phyloP scores from a whole-genome alignment of 352 stramenopile species.

The Phytophthora pluvialis region DNA sequence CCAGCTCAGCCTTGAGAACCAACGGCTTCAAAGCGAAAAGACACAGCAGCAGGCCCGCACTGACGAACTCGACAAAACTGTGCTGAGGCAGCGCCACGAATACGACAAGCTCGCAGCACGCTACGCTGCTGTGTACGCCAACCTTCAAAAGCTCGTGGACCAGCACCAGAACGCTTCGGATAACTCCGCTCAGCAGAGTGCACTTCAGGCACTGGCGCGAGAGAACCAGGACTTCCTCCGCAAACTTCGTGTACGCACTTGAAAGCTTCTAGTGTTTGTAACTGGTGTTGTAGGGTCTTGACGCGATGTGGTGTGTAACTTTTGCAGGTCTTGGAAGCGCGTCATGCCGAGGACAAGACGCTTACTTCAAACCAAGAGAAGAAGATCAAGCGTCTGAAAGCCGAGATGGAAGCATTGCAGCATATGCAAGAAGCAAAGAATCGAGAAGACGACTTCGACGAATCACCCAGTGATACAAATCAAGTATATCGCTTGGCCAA shows the following conservation, averaged over 20 bases:
- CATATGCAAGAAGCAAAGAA: conserved; percentile 67
- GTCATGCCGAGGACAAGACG: conserved; percentile 65
- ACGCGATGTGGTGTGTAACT: neutral
- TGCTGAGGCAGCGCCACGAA: conserved; percentile 60
- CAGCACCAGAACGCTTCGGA: conserved; percentile 26
- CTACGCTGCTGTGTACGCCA: conserved; percentile 61
- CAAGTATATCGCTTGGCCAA: conserved; percentile 13
- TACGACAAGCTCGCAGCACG: conserved; percentile 73
- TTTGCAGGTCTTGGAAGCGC: conserved; percentile 59
- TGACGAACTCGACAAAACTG: conserved; percentile 51
- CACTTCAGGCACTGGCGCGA: conserved; percentile 61
- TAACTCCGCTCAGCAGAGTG: conserved; percentile 40
- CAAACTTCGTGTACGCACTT: conserved; percentile 50
- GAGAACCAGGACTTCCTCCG: conserved; percentile 78
- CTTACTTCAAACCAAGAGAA: conserved; percentile 65
- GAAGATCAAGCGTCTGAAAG: conserved; percentile 69
- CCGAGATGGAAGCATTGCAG: conserved; percentile 77
- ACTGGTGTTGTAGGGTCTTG: neutral
- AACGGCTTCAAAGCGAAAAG: conserved; percentile 46
- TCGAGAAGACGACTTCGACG: conserved; percentile 31
- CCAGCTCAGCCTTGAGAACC: conserved; percentile 46
- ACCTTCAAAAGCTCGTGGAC: conserved; percentile 63
- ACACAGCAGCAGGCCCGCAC: conserved; percentile 44
- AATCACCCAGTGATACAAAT: conserved; percentile 33
- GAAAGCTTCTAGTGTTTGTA: neutral